Evolutionary conservation across 2,329 filamentous ascomycete species (phyloP).

Genomic region (Pseudovirgaria hyperparasitica): DNA sequence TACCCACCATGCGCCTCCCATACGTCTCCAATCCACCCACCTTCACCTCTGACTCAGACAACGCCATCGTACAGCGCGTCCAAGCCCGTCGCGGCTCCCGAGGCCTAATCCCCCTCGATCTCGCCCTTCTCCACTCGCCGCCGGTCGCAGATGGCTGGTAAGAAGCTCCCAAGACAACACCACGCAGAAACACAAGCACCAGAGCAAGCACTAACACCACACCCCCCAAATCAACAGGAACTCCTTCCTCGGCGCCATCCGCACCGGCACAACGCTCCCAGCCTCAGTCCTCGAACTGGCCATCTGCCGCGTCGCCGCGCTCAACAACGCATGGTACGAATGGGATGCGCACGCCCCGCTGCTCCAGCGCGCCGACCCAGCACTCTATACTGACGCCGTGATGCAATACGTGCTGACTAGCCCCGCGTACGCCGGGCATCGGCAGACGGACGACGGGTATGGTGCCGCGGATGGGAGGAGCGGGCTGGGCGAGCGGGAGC

Average conservation of each 20-base stretch:
- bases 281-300: conserved; percentile 56
- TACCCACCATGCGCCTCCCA: conserved; percentile 40
- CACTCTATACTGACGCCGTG: conserved; percentile 44
- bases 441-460: conserved; percentile 10
- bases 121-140: conserved; percentile 42
- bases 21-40: conserved; percentile 39
- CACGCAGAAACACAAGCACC: not conserved
- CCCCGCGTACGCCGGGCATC: conserved; percentile 6
- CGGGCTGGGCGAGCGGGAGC: conserved; percentile 45
- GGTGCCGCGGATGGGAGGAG: conserved; percentile 5
- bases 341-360: conserved; percentile 66
- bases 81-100: conserved; percentile 39
- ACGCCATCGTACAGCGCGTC: conserved; percentile 38
- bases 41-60: conserved; percentile 32
- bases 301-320: conserved; percentile 67
- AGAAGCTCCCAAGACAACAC: conserved; percentile 4
- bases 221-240: conserved; percentile 25
- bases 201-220: not conserved
- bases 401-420: conserved; percentile 15
- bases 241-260: conserved; percentile 42
- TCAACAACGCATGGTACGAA: conserved; percentile 76
- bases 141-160: conserved; percentile 43
- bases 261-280: conserved; percentile 38
- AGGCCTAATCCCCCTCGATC: conserved; percentile 42
- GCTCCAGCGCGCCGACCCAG: conserved; percentile 44